Evolutionary conservation across 140 eudicot species (phyloP), one percentile per base, ranked within the genome.

Genomic region (Flaveria floridana): DNA sequence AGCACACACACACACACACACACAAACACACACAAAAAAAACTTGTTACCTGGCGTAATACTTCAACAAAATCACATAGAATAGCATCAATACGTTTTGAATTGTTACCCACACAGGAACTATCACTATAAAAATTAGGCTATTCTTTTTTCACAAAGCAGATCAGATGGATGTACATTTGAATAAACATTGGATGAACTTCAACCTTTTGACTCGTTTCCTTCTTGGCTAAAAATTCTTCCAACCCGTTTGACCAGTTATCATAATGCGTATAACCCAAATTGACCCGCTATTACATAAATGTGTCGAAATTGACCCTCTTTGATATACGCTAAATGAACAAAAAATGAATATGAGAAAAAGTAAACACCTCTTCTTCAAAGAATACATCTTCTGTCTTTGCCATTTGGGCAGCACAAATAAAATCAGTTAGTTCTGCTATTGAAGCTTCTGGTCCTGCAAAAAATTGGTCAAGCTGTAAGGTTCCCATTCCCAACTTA

Each of bases 321-420:
- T 61, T 23, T 44, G 16, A 25, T n/a, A 26, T 68, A 77, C 2
- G 53, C 41, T 46, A 30, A 77, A 10, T 11, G 15, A 8, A n/a
- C 16, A 34, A 56, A 5, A 66, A 1, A 39, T 1, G 72, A 13
- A 64, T 55, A 72, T 67, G 14, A 28, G 70, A 25, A 72, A 77
- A 73, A n/a, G 0, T 44, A 58, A 67, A 75, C 50, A 89, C 97
- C 95, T 86, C 86, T 20, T 81, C 89, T 37, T 57, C 84, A 59
- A 44, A 79, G 59, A 76, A 82, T 37, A 76, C 72, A 10, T 79
- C 89, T 44, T 70, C 84, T 13, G 84, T 79, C 71, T 85, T 86
- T 28, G 92, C 94, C 84, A 85, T 68, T 87, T 90, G 97, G 42
- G 97, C 95, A 30, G 96, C 99, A 71, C 79, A 75, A 25, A 94